Evolutionary conservation across 495 filamentous ascomycete species (phyloP).

Genomic region (Platismatia glauca): DNA sequence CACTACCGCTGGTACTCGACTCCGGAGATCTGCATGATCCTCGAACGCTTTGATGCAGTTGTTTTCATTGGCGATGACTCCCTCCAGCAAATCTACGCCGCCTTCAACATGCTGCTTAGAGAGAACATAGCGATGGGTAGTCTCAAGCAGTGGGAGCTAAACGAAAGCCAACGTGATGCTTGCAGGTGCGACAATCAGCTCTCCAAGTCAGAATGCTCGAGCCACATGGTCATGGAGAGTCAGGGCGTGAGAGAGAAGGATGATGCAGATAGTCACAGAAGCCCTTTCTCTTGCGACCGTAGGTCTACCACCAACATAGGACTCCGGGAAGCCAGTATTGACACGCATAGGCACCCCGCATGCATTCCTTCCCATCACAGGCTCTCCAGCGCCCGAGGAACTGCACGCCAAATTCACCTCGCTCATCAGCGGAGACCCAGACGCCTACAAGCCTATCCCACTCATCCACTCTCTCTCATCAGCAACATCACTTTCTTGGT

Average conservation of each 20-base stretch:
- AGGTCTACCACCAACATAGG: background rate
- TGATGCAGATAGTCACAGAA: constrained; percentile 16
- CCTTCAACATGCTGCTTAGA: constrained; percentile 42
- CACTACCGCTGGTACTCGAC: constrained; percentile 41
- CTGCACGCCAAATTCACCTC: constrained; percentile 25
- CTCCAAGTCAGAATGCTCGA: constrained; percentile 29
- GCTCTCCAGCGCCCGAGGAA: constrained; percentile 30
- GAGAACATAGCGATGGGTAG: constrained; percentile 36
- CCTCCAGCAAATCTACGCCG: constrained; percentile 36
- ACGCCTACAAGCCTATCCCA: constrained; percentile 38
- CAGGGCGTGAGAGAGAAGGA: constrained; percentile 26
- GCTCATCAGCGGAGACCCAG: constrained; percentile 24
- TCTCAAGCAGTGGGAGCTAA: constrained; percentile 37
- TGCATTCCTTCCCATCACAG: constrained; percentile 31
- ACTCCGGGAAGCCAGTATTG: background rate
- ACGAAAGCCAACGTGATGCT: constrained; percentile 24
- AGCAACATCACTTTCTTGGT: constrained; percentile 31
- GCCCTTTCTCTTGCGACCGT: constrained; percentile 25
- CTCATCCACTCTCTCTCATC: constrained; percentile 38
- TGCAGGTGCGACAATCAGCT: constrained; percentile 40
- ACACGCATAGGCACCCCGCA: constrained; percentile 33
- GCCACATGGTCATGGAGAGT: constrained; percentile 31
- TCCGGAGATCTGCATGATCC: constrained; percentile 41
- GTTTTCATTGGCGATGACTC: constrained; percentile 41
- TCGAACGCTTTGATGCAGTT: constrained; percentile 39